Conservation (phyloP, 192 early-diverging fungal genomes). For the Gonapodya prolifera region DNA sequence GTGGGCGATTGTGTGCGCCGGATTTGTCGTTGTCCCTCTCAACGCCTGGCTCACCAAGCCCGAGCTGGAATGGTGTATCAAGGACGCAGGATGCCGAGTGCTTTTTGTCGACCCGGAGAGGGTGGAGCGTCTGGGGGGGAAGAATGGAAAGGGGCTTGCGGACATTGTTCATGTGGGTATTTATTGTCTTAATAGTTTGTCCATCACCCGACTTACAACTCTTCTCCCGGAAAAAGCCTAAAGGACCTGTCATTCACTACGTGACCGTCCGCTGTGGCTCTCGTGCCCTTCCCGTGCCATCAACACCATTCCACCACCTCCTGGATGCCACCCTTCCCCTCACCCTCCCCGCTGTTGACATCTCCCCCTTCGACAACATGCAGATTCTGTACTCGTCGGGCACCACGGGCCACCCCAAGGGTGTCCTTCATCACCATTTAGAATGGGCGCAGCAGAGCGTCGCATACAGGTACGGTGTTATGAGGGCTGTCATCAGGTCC, state of each 20-base stretch:
- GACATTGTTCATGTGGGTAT: background rate
- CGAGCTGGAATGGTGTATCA: slow-evolving; percentile 6
- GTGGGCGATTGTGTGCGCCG: background rate
- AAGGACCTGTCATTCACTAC: background rate
- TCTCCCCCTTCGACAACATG: background rate
- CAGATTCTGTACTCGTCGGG: slow-evolving; percentile 13
- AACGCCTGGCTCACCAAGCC: slow-evolving; percentile 8
- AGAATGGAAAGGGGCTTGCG: background rate
- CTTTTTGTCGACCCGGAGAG: slow-evolving; percentile 2
- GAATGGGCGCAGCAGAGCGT: background rate
- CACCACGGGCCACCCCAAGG: slow-evolving; percentile 13
- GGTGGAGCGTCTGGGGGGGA: background rate
- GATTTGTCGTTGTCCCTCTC: slow-evolving; percentile 1
- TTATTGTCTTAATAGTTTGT: too few relatives aligned
- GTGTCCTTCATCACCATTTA: slow-evolving; percentile 2
- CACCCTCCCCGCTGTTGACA: background rate
- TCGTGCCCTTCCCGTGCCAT: background rate
- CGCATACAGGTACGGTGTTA: background rate
- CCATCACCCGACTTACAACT: background rate
- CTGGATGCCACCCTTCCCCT: background rate
- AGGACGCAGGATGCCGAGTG: background rate
- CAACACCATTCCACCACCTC: slow-evolving; percentile 3
- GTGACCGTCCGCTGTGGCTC: background rate
- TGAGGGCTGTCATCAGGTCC: background rate
- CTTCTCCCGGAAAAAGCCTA: background rate